Percentiles rank a stretch among this genome's conserved stretches.
phyloP scores from a whole-genome alignment of 495 filamentous ascomycete species.

The Hypoxylon fuscum region DNA sequence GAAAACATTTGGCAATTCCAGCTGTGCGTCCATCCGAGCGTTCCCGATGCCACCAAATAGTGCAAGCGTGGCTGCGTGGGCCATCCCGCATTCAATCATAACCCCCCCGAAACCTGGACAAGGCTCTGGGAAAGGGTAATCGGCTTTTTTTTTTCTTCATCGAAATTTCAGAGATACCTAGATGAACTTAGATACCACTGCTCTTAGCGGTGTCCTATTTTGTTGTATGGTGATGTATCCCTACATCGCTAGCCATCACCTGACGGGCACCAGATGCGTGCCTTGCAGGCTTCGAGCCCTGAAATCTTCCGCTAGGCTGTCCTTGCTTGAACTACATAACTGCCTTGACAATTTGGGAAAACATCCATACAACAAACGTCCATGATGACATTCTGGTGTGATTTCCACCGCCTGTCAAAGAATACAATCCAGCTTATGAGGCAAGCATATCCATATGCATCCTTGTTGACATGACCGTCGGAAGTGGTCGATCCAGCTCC shows the following conservation, averaged over 20 bases:
- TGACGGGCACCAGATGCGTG: conserved; percentile 37
- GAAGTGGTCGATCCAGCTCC: conserved; percentile 35
- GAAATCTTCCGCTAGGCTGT: conserved; percentile 2
- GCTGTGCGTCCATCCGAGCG: conserved; percentile 32
- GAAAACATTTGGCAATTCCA: conserved; percentile 38
- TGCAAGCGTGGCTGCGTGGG: conserved; percentile 3
- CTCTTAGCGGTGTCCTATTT: background rate
- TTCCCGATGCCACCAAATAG: conserved; percentile 28
- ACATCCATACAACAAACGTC: background rate
- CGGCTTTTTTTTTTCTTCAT: conserved; percentile 19
- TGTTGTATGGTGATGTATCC: conserved; percentile 1
- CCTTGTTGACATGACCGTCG: conserved; percentile 19
- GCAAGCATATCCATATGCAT: conserved; percentile 24
- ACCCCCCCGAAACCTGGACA: conserved; percentile 13
- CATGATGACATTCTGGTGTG: conserved; percentile 8
- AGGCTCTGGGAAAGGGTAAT: conserved; percentile 21
- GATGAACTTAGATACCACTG: conserved; percentile 22
- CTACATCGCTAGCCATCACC: conserved; percentile 20
- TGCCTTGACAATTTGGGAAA: conserved; percentile 9
- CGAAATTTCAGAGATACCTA: conserved; percentile 3
- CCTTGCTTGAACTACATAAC: background rate
- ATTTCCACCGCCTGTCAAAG: conserved; percentile 29
- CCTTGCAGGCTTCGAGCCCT: conserved; percentile 22
- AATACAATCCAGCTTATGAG: background rate
- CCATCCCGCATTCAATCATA: conserved; percentile 25